Evolutionary conservation across 1,139 yeast genomes (phyloP).

Genomic region (Suhomyces taliae): DNA sequence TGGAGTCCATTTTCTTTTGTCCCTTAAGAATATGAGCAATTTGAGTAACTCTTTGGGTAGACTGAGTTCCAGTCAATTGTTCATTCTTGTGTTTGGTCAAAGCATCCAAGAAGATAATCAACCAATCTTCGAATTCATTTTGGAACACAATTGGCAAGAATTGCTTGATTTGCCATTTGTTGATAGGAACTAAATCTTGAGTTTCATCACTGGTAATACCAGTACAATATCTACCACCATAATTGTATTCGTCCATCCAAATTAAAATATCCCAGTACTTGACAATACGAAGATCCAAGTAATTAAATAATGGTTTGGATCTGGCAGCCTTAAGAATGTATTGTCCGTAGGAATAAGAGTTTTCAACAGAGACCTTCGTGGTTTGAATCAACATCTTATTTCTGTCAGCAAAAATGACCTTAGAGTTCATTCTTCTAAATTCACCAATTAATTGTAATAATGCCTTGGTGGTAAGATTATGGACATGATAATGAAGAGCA

Average conservation of each 20-base stretch:
- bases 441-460: constrained; percentile 80
- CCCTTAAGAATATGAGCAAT: constrained; percentile 54
- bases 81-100: constrained; percentile 59
- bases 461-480: constrained; percentile 82
- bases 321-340: constrained; percentile 79
- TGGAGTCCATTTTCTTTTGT: constrained; percentile 35
- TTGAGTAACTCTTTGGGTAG: constrained; percentile 68
- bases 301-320: constrained; percentile 78
- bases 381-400: constrained; percentile 75
- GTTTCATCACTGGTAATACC: constrained; percentile 56
- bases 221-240: constrained; percentile 76
- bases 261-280: constrained; percentile 88
- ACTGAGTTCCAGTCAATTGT: constrained; percentile 33
- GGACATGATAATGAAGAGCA: constrained; percentile 80
- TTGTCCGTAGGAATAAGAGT: constrained; percentile 91
- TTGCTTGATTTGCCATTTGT: constrained; percentile 78
- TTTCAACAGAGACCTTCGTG: constrained; percentile 74
- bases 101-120: constrained; percentile 71
- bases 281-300: constrained; percentile 69
- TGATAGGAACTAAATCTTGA: constrained; percentile 58
- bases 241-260: constrained; percentile 94
- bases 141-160: constrained; percentile 76
- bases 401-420: constrained; percentile 77
- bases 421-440: constrained; percentile 74
- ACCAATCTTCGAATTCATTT: constrained; percentile 87